Conservation (phyloP, 2,329 filamentous ascomycete genomes). For the Parascedosporium putredinis region DNA sequence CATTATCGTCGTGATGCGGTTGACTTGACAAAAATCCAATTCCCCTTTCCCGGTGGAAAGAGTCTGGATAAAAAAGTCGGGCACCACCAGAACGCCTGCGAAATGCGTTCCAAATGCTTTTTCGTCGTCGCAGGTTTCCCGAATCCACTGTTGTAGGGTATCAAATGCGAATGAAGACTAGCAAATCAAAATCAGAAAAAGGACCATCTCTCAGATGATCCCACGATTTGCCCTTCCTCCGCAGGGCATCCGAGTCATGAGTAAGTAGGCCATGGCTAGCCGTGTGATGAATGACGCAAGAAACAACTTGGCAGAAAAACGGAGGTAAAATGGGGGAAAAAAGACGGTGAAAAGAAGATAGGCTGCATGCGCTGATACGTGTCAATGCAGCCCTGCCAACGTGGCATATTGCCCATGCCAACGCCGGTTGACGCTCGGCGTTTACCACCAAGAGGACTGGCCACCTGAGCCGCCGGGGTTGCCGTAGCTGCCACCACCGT, state of each 20-base stretch:
- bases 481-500: constrained; percentile 40
- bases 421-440: constrained; percentile 13
- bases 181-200: constrained; percentile 15
- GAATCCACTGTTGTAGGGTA: constrained; percentile 14
- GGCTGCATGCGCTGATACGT: background rate
- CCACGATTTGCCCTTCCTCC: constrained; percentile 10
- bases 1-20: constrained; percentile 9
- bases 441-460: constrained; percentile 47
- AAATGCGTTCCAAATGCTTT: constrained; percentile 15
- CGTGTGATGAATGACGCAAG: constrained; percentile 7
- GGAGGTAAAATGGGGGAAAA: constrained; percentile 17
- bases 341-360: constrained; percentile 10
- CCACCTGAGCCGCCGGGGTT: constrained; percentile 58
- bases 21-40: constrained; percentile 2
- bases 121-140: constrained; percentile 22
- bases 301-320: too few relatives aligned
- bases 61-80: constrained; percentile 21
- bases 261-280: constrained; percentile 3
- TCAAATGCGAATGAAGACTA: constrained; percentile 13
- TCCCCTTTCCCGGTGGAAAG: constrained; percentile 28
- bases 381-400: background rate
- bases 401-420: too few relatives aligned
- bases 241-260: background rate
- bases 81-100: constrained; percentile 2
- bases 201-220: constrained; percentile 17